These are phyloP conservation scores for Sporobolomyces pararoseus DNA, from an alignment of 768 basidiomycete genomes.

Conservation along the genomic window DNA sequence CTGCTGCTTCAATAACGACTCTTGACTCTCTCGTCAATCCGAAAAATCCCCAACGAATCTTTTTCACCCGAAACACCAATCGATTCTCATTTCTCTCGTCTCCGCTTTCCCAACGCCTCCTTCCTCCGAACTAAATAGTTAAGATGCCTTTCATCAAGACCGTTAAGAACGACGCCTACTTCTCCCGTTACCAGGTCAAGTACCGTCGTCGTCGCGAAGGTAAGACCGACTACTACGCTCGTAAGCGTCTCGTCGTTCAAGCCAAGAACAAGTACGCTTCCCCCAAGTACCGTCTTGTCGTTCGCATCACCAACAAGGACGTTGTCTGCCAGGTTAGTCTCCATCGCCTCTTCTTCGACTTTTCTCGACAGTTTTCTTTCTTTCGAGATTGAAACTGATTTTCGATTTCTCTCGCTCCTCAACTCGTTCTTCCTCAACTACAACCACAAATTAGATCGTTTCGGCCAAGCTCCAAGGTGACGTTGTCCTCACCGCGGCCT, in stretches of 20 bases:
- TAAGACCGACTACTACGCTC: constrained; percentile 99
- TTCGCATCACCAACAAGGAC: constrained; percentile 97
- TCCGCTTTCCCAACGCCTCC: too few species aligned
- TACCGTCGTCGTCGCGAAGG: constrained; percentile 89
- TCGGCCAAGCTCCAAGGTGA: constrained; percentile 98
- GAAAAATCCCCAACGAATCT: neutral
- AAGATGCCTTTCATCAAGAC: constrained; percentile 90
- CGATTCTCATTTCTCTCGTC: too few species aligned
- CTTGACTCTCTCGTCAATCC: neutral
- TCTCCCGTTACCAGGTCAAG: constrained; percentile 69
- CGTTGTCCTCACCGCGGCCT: constrained; percentile 81
- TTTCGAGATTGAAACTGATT: neutral
- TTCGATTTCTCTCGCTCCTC: neutral
- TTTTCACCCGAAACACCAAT: too few species aligned
- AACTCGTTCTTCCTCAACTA: neutral
- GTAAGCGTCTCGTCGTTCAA: constrained; percentile 93
- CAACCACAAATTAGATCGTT: constrained; percentile 59
- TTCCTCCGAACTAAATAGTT: too few species aligned
- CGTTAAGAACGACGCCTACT: constrained; percentile 94
- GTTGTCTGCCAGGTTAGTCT: constrained; percentile 67
- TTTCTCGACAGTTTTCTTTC: neutral
- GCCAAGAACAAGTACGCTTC: constrained; percentile 99
- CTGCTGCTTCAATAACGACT: too few species aligned
- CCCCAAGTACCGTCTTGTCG: constrained; percentile 96
- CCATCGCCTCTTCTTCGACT: too few species aligned